Evolutionary conservation across 768 basidiomycete species (phyloP).

Genomic region (Fomitopsis pulvina): DNA sequence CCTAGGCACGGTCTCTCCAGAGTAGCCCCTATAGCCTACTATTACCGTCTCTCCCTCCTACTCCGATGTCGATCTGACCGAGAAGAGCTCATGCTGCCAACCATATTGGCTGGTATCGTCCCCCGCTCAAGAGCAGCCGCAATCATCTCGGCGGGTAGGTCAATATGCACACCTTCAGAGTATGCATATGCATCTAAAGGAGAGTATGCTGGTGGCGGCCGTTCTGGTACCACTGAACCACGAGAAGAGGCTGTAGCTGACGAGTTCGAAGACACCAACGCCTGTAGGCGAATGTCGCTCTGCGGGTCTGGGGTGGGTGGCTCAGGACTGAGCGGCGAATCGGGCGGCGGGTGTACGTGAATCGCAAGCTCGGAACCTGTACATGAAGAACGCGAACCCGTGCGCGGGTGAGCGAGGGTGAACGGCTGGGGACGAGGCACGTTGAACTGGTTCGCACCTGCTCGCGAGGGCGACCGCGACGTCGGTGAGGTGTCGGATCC

Average conservation of each 20-base stretch:
- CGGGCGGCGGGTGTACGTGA: constrained; percentile 71
- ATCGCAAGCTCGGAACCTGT: constrained; percentile 62
- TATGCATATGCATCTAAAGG: constrained; percentile 83
- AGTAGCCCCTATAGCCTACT: neutral
- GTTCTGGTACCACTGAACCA: constrained; percentile 20
- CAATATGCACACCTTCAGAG: constrained; percentile 85
- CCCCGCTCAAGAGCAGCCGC: constrained; percentile 80
- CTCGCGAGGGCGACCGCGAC: constrained; percentile 51
- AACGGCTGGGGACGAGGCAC: constrained; percentile 55
- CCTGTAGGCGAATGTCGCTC: constrained; percentile 76
- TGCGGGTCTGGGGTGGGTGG: constrained; percentile 75
- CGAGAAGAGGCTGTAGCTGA: constrained; percentile 5
- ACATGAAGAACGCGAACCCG: constrained; percentile 25
- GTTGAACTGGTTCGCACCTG: constrained; percentile 85
- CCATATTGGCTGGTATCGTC: constrained; percentile 49
- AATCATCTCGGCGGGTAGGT: constrained; percentile 89
- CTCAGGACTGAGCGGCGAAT: constrained; percentile 73
- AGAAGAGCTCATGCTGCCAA: constrained; percentile 30
- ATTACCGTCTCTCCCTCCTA: constrained; percentile 26
- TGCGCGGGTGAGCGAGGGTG: constrained; percentile 24
- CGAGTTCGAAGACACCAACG: constrained; percentile 33
- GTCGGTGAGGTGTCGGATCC: constrained; percentile 30
- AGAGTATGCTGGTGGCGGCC: constrained; percentile 74
- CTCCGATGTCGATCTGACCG: constrained; percentile 41
- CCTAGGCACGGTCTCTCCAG: neutral